Base-by-base conservation (phyloP, 208 protist genomes). In the Trypanosoma caninum region DNA sequence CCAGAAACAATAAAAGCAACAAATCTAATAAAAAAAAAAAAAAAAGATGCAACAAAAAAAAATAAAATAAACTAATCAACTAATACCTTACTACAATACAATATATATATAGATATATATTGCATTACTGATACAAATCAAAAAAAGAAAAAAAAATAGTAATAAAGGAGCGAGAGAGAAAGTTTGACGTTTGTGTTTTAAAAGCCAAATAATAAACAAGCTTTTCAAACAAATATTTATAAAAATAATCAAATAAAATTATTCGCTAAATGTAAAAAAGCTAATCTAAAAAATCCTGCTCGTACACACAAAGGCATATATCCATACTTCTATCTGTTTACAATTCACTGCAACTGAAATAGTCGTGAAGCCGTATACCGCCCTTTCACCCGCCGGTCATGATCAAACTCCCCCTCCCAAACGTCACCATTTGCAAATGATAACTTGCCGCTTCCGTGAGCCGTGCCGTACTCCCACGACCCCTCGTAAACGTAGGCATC, bases 391-490 rank as follows among this genome's bases (percentile, higher is more conserved):
- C 79, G 83, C 18, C 56, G 23, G 51, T 79, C 80, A 65, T 80
- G 52, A 5, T 60, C 40, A 55, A 89, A 84, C 9, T 48, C 46
- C 13, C 85, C 85, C 16, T 75, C 58, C 82, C 82, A 92, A 18
- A 85, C 70, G 62, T 88, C 80, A n/a, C 83, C 83, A 30, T 91
- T 87, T 6, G 65, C 62, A 67, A 83, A 93, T 42, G 61, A 60
- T 25, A 93, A 28, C 9, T 56, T 74, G 9, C 84, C 87, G 6
- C 59, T 41, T 0, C 88, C 88, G 38, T 89, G 59, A 69, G 89
- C 87, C 22, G 58, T 54, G 0, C 83, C 88, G 6, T 66, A 65
- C 28, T 60, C 18, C 87, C 87, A 94, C 44, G 50, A 54, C 2
- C 84, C 84, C 33, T 92, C 85, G 51, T 86, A 94, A 37, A 76